These are phyloP conservation scores for Fusarium veterinarium DNA, from an alignment of 2,329 filamentous ascomycete genomes.

Conservation along the genomic window DNA sequence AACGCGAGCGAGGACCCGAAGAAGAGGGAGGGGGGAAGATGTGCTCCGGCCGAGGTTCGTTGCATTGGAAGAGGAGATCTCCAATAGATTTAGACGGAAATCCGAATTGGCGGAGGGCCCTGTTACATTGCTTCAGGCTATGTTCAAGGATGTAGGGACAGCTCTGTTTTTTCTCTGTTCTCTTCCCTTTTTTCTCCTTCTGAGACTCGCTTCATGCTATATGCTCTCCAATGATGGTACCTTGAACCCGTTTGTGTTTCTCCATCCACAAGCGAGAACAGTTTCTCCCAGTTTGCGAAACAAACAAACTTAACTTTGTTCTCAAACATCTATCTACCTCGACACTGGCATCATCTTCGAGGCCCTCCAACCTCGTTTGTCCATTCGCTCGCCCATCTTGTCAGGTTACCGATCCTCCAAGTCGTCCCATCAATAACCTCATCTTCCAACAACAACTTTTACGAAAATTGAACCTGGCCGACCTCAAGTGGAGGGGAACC, in stretches of 20 bases:
- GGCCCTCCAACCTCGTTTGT: background rate
- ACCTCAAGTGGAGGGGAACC: conserved; percentile 3
- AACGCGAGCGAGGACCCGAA: conserved; percentile 30
- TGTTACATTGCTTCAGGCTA: conserved; percentile 16
- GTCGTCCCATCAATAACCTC: background rate
- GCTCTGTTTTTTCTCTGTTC: background rate
- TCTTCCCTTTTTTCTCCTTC: background rate
- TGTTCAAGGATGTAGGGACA: background rate
- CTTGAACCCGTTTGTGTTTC: background rate
- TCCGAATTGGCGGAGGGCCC: background rate
- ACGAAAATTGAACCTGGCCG: background rate
- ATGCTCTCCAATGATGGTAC: background rate
- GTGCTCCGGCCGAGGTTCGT: conserved; percentile 22
- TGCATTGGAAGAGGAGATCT: conserved; percentile 21
- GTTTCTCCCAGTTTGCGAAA: background rate
- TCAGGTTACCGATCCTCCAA: background rate
- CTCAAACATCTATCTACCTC: background rate
- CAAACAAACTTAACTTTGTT: background rate
- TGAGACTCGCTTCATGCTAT: background rate
- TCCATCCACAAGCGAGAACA: background rate
- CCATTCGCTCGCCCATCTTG: background rate
- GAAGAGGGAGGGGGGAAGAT: conserved; percentile 8
- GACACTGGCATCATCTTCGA: rapidly evolving
- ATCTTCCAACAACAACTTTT: background rate
- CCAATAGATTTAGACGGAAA: background rate